Conservation (phyloP, 2,329 filamentous ascomycete species). For the Emydomyces testavorans region DNA sequence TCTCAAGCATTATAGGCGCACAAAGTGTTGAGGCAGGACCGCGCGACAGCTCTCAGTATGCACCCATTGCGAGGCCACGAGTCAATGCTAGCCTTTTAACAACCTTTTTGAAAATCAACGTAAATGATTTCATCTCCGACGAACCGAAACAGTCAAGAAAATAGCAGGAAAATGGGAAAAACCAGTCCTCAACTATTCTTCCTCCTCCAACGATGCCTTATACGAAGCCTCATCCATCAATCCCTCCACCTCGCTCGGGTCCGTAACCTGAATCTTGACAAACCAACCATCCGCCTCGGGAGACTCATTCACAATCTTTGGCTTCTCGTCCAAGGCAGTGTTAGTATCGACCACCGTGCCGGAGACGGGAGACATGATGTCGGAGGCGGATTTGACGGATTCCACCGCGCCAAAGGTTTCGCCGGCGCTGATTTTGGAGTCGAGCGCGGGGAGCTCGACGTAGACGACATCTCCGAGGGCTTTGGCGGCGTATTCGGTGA, state of each 20-base stretch:
- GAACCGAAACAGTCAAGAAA: background rate
- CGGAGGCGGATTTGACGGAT: constrained; percentile 95
- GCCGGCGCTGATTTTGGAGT: constrained; percentile 57
- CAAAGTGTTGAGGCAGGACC: background rate
- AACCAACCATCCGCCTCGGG: constrained; percentile 92
- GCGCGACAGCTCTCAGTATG: background rate
- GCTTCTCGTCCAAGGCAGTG: constrained; percentile 65
- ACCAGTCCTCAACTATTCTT: constrained; percentile 27
- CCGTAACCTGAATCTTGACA: constrained; percentile 68
- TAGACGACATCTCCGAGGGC: constrained; percentile 93
- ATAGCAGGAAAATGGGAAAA: background rate
- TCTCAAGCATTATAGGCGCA: too few relatives aligned
- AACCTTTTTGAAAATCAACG: background rate
- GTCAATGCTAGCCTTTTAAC: background rate
- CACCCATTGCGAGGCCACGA: background rate
- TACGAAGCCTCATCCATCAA: constrained; percentile 73
- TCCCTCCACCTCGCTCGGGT: constrained; percentile 57
- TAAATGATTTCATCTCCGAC: too few relatives aligned
- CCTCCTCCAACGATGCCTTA: constrained; percentile 55
- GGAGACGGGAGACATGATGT: constrained; percentile 80
- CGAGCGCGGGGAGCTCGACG: constrained; percentile 75
- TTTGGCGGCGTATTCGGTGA: constrained; percentile 82
- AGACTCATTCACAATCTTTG: constrained; percentile 74
- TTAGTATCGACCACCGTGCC: constrained; percentile 71
- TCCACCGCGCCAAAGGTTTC: constrained; percentile 90